Evolutionary conservation across 1,284 basidiomycete species (phyloP), one percentile per base, ranked within the genome.

Genomic region (Rhodotorula sp.): DNA sequence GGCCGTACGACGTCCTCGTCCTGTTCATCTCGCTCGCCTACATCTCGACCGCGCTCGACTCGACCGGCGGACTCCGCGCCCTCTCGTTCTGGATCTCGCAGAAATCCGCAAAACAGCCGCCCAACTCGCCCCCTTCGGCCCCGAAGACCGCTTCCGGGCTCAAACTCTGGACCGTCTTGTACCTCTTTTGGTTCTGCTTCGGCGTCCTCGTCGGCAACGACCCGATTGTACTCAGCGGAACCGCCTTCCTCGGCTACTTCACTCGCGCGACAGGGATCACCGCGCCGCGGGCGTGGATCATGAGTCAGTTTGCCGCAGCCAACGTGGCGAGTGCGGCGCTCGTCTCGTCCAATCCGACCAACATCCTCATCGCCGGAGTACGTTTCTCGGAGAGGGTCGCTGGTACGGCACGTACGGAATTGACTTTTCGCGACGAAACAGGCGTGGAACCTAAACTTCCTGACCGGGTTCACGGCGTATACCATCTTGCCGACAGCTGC

Each of bases 11-110:
- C 80, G 93, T 98, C 71, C 87, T 98, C 80, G 91, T 92, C 42
- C 84, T 98, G 6, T 97, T 98, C 82, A 87, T 93, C 74, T 91
- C 90, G 3, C 84, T 98, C 65, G 94, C 94, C 0, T 99, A 98
- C 82, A 90, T 98, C 82, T 89, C 95, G 6, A 90, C 97, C 62
- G 93, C 93, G 0, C 85, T 98, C 51, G 95, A 99, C 78, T 86
- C 89, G 14, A 94, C 93, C 0, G 95, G 95, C 3, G 83, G 95
- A 18, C 84, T 98, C 7, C 87, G 90, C 58, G 91, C 89, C 60
- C 87, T 94, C 3, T 94, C 95, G 0, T 93, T 92, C 80, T 89
- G 87, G 84, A 92, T 96, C 71, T 89, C 89, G 68, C 87, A 88
- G 70, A 88, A 85, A 78, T 88, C 91, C 22, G 89, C 91, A 1